Evolutionary conservation across 1,139 yeast species (phyloP), one percentile per base, ranked within the genome.

Genomic region (Saccharomycopsis hybrid): DNA sequence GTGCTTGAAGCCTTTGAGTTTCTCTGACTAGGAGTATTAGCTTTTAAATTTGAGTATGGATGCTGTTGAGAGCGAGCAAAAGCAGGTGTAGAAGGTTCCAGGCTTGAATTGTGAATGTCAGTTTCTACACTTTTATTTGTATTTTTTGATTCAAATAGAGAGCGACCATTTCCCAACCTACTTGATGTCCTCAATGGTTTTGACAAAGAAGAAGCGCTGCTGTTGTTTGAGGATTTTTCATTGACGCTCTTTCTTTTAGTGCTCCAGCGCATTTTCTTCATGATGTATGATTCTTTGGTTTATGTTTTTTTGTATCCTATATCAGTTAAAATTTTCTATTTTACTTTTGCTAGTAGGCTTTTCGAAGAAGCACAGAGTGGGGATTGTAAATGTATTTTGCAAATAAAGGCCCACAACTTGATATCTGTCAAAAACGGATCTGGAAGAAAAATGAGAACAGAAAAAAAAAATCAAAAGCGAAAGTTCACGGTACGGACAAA

Each of bases 241-340:
- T 41, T 48, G 25, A 62, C 55, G 48, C 63, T 59, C 49, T 62
- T 58, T 41, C 65, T 59, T 49, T 61, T 62, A 42, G 56, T 59
- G 53, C 62, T 56, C 63, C 63, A 60, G 54, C 55, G 57, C 57
- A 58, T 56, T 43, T 48, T 48, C 46, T 49, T 49, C 52, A 49
- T 49, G 18, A 18, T 18, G 18, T 18, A 18, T 18, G 18, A 18
- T 18, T 18, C 18, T 18, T 18, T 18, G 18, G 18, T 18, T 18
- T 18, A 18, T 18, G 18, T 18, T 18, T 18, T 18, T 18, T 18
- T 18, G 18, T 18, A 18, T 18, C 18, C 18, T 18, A 18, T 18
- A 18, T 18, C 18, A 18, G 18, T 18, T 18, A 18, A 18, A 18
- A 18, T 18, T 18, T 18, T 18, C 18, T 18, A 18, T 18, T 18